Evolutionary conservation across 164 flowering plant species (phyloP).

Genomic region (Houttuynia cordata): DNA sequence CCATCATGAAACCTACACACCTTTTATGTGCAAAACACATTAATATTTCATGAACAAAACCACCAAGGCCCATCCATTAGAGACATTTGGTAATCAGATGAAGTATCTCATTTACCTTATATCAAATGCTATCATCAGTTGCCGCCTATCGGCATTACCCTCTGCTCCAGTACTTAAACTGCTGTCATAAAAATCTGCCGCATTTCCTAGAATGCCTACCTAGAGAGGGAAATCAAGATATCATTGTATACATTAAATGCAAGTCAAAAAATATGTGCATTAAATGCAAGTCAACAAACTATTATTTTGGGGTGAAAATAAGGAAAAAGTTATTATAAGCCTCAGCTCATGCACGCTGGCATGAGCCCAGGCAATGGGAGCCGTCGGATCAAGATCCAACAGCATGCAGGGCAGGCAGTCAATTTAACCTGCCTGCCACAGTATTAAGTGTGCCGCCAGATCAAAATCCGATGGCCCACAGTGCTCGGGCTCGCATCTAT

Average conservation of each 20-base stretch:
- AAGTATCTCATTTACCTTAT: conserved; percentile 52
- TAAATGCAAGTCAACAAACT: neutral
- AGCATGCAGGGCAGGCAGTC: no score
- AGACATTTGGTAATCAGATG: neutral
- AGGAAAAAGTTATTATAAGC: no score
- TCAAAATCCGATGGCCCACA: no score
- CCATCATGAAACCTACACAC: conserved; percentile 98
- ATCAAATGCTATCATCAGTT: conserved; percentile 99
- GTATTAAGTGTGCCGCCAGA: no score
- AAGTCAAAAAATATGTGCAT: no score
- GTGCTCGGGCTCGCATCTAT: no score
- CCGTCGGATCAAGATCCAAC: no score
- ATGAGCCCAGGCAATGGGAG: no score
- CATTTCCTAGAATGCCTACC: conserved; percentile 97
- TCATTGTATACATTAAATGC: neutral
- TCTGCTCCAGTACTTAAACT: conserved; percentile 26
- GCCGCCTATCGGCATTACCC: conserved; percentile 47
- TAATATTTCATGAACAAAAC: neutral
- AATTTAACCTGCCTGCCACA: no score
- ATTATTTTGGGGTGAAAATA: no score
- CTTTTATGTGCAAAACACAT: conserved; percentile 22
- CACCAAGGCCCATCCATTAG: neutral
- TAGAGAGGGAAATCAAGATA: conserved; percentile 15
- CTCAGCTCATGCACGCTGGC: no score
- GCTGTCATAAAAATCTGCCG: conserved; percentile 68